Evolutionary conservation across 2,329 filamentous ascomycete species (phyloP).

Genomic region (Coleophoma crateriformis): DNA sequence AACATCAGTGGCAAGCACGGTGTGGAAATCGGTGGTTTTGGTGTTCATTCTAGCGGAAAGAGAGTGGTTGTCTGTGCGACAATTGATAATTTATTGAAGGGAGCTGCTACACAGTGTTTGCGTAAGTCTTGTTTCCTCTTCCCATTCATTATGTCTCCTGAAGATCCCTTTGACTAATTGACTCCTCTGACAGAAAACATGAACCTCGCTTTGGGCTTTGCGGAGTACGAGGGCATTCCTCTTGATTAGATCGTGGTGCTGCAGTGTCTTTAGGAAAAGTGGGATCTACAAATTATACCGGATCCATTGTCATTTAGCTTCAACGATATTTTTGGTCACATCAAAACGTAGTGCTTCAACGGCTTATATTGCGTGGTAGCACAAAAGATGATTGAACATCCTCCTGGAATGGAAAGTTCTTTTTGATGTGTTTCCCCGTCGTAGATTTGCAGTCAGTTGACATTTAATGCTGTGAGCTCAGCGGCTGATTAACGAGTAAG

Average conservation of each 20-base stretch:
- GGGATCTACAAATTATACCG: too few relatives aligned
- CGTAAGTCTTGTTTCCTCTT: slow-evolving; percentile 52
- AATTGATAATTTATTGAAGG: slow-evolving; percentile 92
- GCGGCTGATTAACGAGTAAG: too few relatives aligned
- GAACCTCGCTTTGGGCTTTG: slow-evolving; percentile 86
- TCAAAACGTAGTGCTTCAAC: not conserved
- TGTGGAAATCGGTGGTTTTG: slow-evolving; percentile 91
- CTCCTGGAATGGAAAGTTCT: too few relatives aligned
- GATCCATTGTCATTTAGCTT: too few relatives aligned
- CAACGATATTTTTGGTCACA: not conserved
- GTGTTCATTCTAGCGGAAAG: slow-evolving; percentile 85
- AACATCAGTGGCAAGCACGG: slow-evolving; percentile 79
- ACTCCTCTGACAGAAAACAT: slow-evolving; percentile 64
- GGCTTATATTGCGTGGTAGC: too few relatives aligned
- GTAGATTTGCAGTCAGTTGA: too few relatives aligned
- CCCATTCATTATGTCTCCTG: slow-evolving; percentile 6
- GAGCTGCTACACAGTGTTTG: slow-evolving; percentile 86
- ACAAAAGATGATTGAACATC: too few relatives aligned
- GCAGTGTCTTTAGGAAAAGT: too few relatives aligned
- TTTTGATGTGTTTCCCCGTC: too few relatives aligned
- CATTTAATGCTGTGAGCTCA: too few relatives aligned
- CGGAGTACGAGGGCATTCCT: slow-evolving; percentile 84
- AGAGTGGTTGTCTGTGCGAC: slow-evolving; percentile 90
- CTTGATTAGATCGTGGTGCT: slow-evolving; percentile 21
- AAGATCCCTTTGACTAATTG: slow-evolving; percentile 7